A percentile compares a stretch with the other conserved stretches of the same genome.
Evolutionary conservation across 441 rosid genomes (phyloP).

Genomic region (Theobroma grandiflorum): DNA sequence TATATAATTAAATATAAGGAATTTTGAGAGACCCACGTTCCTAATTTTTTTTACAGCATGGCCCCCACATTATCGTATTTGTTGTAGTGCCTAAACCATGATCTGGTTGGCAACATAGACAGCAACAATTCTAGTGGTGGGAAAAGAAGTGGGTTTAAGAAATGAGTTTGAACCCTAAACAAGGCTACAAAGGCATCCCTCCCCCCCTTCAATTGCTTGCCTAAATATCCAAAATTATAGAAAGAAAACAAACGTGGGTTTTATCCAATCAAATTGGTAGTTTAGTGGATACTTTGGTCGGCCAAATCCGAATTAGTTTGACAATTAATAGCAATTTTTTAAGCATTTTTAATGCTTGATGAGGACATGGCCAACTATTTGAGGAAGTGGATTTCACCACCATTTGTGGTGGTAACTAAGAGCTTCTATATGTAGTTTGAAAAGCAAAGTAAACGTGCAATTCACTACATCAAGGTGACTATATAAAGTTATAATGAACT

Average conservation of each 20-base stretch:
- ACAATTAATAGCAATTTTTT: background rate
- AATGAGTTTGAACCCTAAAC: slow-evolving; percentile 34
- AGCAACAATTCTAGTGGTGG: slow-evolving; percentile 29
- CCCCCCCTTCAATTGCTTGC: background rate
- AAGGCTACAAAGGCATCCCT: slow-evolving; percentile 26
- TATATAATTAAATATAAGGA: background rate
- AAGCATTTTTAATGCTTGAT: background rate
- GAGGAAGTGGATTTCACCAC: slow-evolving; percentile 1
- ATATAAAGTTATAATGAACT: slow-evolving; percentile 33
- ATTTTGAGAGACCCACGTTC: background rate
- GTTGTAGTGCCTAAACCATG: slow-evolving; percentile 33
- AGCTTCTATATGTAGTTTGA: background rate
- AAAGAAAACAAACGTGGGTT: slow-evolving; percentile 21
- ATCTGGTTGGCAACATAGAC: slow-evolving; percentile 52
- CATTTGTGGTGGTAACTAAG: background rate
- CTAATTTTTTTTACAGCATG: background rate
- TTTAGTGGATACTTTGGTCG: slow-evolving; percentile 36
- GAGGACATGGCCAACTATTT: background rate
- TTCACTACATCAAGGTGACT: slow-evolving; percentile 14
- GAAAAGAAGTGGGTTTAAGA: slow-evolving; percentile 25
- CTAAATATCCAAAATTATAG: slow-evolving; percentile 16
- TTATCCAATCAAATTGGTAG: slow-evolving; percentile 30
- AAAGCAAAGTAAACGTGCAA: slow-evolving; percentile 10
- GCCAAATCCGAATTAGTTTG: slow-evolving; percentile 35
- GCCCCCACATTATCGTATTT: slow-evolving; percentile 29